Evolutionary conservation across 129 eudicot species (phyloP).

Genomic region (Pseudognaphalium luteoalbum): DNA sequence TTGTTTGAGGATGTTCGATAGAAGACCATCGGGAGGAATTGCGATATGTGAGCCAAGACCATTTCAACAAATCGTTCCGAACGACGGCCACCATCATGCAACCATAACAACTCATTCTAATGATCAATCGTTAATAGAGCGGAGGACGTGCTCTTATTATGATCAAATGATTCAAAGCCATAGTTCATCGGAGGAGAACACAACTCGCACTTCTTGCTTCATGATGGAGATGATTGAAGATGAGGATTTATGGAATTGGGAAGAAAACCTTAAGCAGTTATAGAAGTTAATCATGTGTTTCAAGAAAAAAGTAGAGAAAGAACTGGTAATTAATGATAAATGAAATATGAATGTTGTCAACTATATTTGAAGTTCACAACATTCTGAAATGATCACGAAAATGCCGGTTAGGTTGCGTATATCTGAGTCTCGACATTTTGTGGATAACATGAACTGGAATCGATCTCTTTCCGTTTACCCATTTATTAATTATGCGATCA

Average conservation of each 20-base stretch:
- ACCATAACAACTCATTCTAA: slow-evolving; percentile 14
- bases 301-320: not conserved
- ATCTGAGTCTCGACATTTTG: too few species aligned
- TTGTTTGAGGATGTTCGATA: slow-evolving; percentile 54
- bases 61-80: slow-evolving; percentile 25
- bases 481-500: too few species aligned
- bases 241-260: slow-evolving; percentile 41
- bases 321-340: not conserved
- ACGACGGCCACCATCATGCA: slow-evolving; percentile 15
- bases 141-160: slow-evolving; percentile 9
- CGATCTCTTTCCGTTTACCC: too few species aligned
- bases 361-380: too few species aligned
- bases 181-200: slow-evolving; percentile 24
- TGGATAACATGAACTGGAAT: too few species aligned
- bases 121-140: not conserved
- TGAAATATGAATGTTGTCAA: too few species aligned
- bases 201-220: not conserved
- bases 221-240: slow-evolving; percentile 16
- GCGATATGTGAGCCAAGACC: not conserved
- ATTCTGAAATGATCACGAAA: too few species aligned
- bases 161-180: not conserved
- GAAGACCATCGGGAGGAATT: slow-evolving; percentile 39
- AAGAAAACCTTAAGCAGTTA: slow-evolving; percentile 21
- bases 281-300: not conserved
- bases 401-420: too few species aligned